phyloP scores from a whole-genome alignment of 2,329 filamentous ascomycete species.

The Diplodia corticola region DNA sequence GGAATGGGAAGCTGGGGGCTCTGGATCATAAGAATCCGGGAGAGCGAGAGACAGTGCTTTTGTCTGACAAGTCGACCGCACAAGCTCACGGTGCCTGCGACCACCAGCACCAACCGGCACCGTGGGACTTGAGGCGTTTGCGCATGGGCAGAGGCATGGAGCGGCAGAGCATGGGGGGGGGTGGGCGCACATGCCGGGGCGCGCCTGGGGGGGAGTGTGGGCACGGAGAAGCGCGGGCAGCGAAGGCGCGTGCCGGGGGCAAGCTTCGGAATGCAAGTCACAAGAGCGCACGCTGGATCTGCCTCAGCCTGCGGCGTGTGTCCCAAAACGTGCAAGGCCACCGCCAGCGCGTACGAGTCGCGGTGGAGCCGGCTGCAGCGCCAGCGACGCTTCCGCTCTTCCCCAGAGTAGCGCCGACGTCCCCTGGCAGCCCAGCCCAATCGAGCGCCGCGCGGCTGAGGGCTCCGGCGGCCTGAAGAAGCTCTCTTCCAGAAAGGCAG shows the following conservation, averaged over 20 bases:
- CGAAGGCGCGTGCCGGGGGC: background rate
- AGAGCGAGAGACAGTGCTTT: conserved; percentile 22
- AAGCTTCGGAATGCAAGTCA: conserved; percentile 20
- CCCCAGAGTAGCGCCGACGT: conserved; percentile 21
- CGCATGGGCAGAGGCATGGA: conserved; percentile 23
- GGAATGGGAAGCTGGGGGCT: conserved; percentile 21
- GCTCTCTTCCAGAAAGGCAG: conserved; percentile 14
- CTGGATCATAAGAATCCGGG: conserved; percentile 21
- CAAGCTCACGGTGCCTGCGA: conserved; percentile 21
- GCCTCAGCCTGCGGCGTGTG: conserved; percentile 18
- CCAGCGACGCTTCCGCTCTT: conserved; percentile 20
- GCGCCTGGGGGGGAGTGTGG: background rate
- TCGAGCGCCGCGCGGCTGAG: conserved; percentile 18
- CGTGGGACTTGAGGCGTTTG: conserved; percentile 23
- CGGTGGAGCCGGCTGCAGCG: conserved; percentile 20
- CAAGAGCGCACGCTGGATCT: conserved; percentile 22
- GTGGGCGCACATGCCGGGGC: conserved; percentile 18
- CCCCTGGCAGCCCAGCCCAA: conserved; percentile 18
- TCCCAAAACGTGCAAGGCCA: conserved; percentile 21
- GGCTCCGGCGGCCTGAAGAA: conserved; percentile 18
- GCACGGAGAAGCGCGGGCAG: conserved; percentile 9
- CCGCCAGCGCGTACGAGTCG: conserved; percentile 21
- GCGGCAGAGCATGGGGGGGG: conserved; percentile 18
- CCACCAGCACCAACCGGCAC: conserved; percentile 18
- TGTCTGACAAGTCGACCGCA: conserved; percentile 23